phyloP scores from a whole-genome alignment of 805 yeast species.

The Isabelozyma pseudorhagii region DNA sequence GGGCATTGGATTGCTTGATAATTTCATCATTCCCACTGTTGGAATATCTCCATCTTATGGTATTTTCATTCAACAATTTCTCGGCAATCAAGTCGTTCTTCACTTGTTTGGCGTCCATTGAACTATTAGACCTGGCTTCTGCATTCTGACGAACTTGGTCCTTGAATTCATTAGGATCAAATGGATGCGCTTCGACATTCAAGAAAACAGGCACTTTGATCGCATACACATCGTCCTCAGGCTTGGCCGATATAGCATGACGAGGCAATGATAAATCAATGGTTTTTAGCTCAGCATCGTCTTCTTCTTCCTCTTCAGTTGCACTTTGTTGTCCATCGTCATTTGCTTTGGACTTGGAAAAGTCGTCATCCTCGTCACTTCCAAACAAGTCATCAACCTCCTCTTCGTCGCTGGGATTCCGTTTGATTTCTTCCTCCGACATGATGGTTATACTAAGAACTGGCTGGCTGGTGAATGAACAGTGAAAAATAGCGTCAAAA shows the following conservation, averaged over 20 bases:
- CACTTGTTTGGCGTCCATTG: slow-evolving; percentile 40
- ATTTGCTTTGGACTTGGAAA: slow-evolving; percentile 21
- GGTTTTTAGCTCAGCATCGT: slow-evolving; percentile 30
- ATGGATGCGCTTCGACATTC: slow-evolving; percentile 80
- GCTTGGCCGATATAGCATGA: slow-evolving; percentile 41
- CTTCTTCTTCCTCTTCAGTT: slow-evolving; percentile 31
- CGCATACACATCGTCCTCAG: slow-evolving; percentile 36
- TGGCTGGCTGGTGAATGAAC: not conserved
- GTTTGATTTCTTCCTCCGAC: slow-evolving; percentile 24
- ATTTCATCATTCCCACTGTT: slow-evolving; percentile 68
- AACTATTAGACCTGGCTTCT: slow-evolving; percentile 19
- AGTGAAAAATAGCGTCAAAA: not conserved
- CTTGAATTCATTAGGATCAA: slow-evolving; percentile 69
- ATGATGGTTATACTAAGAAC: slow-evolving; percentile 5
- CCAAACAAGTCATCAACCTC: slow-evolving; percentile 38
- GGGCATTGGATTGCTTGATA: slow-evolving; percentile 83
- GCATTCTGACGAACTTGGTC: slow-evolving; percentile 43
- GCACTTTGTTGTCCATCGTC: slow-evolving; percentile 12
- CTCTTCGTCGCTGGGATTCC: slow-evolving; percentile 14
- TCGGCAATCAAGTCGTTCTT: slow-evolving; percentile 52
- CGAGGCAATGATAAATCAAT: slow-evolving; percentile 43
- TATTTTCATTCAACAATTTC: slow-evolving; percentile 71
- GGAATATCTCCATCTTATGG: slow-evolving; percentile 92
- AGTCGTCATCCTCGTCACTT: slow-evolving; percentile 19
- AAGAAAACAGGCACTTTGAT: slow-evolving; percentile 81